Base-by-base conservation (phyloP, 805 yeast species). In the Myxozyma neotropica region DNA sequence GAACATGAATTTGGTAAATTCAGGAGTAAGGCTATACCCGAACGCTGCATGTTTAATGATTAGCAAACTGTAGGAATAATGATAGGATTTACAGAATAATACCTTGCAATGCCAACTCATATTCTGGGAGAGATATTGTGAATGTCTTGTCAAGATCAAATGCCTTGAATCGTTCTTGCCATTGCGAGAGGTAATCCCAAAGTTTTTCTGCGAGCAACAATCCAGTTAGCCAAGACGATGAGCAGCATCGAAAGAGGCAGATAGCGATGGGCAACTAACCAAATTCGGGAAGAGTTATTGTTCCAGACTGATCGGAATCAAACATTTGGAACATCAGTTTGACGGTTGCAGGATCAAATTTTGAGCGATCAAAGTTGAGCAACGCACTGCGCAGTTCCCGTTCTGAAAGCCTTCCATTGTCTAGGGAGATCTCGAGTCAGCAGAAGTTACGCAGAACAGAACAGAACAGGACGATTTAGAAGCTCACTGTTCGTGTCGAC, bases 151-250 rank as follows among this genome's bases (percentile, higher is more conserved):
- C 81, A n/a, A 76, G 67, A 66, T 87, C 91, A 50, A 84, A 86
- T 65, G 80, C 80, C 52, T 82, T 78, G 67, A 87, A 86, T 6
- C 83, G 75, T 69, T 80, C 83, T 58, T 85, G 80, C 83, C 89
- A 86, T 49, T 86, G 86, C 21, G 82, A 75, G 45, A 86, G 74
- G 65, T 86, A 84, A 68, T 84, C 83, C 89, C 89, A 85, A 56
- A 86, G 74, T 59, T 84, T 83, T 36, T 42, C 58, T 58, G 29
- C n/a, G 35, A 12, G 13, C 31, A 8, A n/a, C 19, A 15, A 7
- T 24, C 10, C 17, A 44, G 8, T 15, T n/a, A n/a, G n/a, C n/a
- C n/a, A n/a, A n/a, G n/a, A n/a, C n/a, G n/a, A n/a, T n/a, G n/a
- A n/a, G n/a, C n/a, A n/a, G n/a, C n/a, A n/a, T n/a, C n/a, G n/a